Evolutionary conservation across 2,329 filamentous ascomycete species (phyloP).

Genomic region (Fusarium duplospermum): DNA sequence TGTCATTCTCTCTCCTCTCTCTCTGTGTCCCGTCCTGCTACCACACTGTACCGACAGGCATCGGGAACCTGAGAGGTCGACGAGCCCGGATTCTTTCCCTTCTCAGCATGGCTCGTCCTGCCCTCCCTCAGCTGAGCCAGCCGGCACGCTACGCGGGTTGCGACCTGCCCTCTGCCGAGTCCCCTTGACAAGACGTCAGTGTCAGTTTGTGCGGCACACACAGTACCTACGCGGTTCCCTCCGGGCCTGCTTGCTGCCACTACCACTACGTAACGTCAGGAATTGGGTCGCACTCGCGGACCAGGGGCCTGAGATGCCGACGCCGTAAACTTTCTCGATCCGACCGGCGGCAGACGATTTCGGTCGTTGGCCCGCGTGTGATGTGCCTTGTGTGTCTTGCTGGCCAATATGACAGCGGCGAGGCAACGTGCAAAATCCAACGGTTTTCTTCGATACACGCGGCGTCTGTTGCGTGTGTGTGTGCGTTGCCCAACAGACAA

Average conservation of each 20-base stretch:
- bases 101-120: not conserved
- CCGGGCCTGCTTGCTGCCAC: not conserved
- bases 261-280: not conserved
- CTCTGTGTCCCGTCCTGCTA: conserved; percentile 4
- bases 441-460: conserved; percentile 30
- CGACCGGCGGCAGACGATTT: conserved; percentile 17
- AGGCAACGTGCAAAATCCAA: conserved; percentile 18
- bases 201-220: not conserved
- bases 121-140: not conserved
- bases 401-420: conserved; percentile 7
- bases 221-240: not conserved
- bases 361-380: conserved; percentile 16
- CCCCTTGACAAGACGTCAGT: not conserved
- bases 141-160: not conserved
- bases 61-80: not conserved
- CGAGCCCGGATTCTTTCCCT: conserved; percentile 4
- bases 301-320: conserved; percentile 18
- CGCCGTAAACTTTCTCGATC: conserved; percentile 12
- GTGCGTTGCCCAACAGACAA: conserved; percentile 9
- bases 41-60: conserved; percentile 17
- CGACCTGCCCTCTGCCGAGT: not conserved
- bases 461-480: conserved; percentile 19
- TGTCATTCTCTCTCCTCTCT: not conserved
- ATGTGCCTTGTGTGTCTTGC: conserved; percentile 4
- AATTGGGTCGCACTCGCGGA: conserved; percentile 32